Conservation (phyloP, 371 early-diverging fungal genomes). For the Mortierella sp. region DNA sequence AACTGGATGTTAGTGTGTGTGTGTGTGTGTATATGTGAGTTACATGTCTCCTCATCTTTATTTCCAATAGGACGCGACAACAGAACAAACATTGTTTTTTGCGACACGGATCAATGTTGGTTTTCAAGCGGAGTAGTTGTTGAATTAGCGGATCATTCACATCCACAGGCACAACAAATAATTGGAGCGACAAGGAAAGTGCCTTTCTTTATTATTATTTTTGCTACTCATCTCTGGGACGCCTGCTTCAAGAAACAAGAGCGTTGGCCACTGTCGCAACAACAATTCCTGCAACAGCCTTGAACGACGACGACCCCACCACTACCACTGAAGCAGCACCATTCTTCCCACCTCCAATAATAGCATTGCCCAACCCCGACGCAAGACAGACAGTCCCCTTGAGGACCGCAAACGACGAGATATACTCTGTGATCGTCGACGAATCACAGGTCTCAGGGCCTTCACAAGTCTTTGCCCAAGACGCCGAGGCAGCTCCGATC, state of each 20-base stretch:
- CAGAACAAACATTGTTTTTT: too few species aligned
- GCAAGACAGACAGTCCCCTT: neutral
- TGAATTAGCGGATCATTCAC: too few species aligned
- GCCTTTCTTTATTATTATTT: neutral
- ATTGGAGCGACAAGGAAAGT: neutral
- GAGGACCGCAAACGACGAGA: neutral
- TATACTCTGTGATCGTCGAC: neutral
- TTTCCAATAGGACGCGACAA: too few species aligned
- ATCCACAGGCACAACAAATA: too few species aligned
- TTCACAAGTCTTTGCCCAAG: neutral
- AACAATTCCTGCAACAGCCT: neutral
- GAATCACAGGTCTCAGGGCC: neutral
- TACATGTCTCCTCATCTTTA: too few species aligned
- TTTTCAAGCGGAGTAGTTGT: too few species aligned
- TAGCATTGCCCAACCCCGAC: neutral
- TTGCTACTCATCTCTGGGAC: neutral
- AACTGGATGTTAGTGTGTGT: too few species aligned
- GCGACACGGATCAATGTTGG: too few species aligned
- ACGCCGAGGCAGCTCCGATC: neutral
- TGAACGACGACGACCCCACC: neutral
- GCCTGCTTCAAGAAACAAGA: neutral
- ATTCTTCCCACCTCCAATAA: neutral
- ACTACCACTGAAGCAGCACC: neutral
- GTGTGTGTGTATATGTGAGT: too few species aligned
- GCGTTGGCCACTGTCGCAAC: neutral